Evolutionary conservation across 345 rosid genomes (phyloP), one percentile per base, ranked within the genome.

Genomic region (Rhodomyrtus tomentosa): DNA sequence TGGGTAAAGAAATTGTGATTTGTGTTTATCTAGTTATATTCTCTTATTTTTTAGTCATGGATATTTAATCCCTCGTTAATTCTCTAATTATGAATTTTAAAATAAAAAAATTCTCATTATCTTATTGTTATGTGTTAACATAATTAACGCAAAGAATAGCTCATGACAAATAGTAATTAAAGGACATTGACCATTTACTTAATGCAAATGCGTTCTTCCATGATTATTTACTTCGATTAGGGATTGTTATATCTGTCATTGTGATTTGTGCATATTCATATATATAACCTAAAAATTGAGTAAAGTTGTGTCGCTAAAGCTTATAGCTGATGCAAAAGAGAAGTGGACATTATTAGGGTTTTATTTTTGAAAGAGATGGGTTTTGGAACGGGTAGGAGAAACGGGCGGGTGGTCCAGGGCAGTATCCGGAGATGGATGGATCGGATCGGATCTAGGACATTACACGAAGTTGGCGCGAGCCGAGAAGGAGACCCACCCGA

Each of bases 401-500:
- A 68, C 79, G 79, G 79, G 79, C 58, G 58, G 79, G 13, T 9
- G 45, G 79, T 68, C 79, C 45, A 36, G 79, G 20, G 20, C 50
- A 49, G 50, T 10, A 49, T 49, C 20, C 53, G 18, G 53, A 5
- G 12, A 68, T 18, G 24, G 79, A 68, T 18, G 73, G 73, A 59
- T 29, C 73, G 24, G 22, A 56, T 58, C 68, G 20, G 38, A 58
- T 14, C 72, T 7, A 59, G 38, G 24, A 32, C 42, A 10, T 36
- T 21, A 18, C 79, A 36, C 79, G 79, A 38, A 68, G 45, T 36
- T 36, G 45, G 79, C 45, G 79, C 79, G 79, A 68, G 79, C 79
- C 79, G 79, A 68, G 79, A 49, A 4, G 13, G 85, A 91, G 92
- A 92, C 87, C 91, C 91, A 90, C 90, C 90, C 91, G 93, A 90